A percentile compares a stretch with the other conserved stretches of the same genome.
Conservation (phyloP, 2,329 filamentous ascomycete genomes). For the Penicillium sp. region DNA sequence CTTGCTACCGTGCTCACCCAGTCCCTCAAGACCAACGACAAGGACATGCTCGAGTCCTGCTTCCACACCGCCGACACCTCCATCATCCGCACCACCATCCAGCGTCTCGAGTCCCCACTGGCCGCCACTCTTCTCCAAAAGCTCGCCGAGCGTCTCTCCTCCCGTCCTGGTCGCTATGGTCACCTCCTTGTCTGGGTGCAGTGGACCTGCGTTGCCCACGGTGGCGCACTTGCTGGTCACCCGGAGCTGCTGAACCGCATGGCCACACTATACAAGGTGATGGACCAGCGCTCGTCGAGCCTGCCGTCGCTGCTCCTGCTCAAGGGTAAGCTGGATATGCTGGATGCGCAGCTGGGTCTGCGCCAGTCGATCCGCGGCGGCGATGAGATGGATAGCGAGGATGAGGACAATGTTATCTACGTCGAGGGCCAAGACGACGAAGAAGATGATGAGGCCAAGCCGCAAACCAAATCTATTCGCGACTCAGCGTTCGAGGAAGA, state of each 20-base stretch:
- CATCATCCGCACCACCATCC: conserved; percentile 85
- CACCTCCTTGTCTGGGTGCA: conserved; percentile 94
- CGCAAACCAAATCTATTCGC: conserved; percentile 43
- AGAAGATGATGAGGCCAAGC: conserved; percentile 45
- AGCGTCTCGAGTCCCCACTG: conserved; percentile 82
- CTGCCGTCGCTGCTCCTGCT: conserved; percentile 81
- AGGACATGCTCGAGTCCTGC: conserved; percentile 86
- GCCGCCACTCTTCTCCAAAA: conserved; percentile 78
- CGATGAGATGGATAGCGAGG: conserved; percentile 52
- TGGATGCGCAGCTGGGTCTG: conserved; percentile 85
- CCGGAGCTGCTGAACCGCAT: conserved; percentile 80
- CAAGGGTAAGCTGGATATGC: conserved; percentile 94
- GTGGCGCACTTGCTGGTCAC: conserved; percentile 84
- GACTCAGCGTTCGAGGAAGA: conserved; percentile 40
- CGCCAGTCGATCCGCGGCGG: conserved; percentile 68
- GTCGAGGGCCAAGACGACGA: conserved; percentile 78
- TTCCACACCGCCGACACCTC: conserved; percentile 76
- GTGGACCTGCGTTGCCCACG: conserved; percentile 90
- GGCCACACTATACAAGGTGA: conserved; percentile 77
- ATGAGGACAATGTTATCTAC: conserved; percentile 77
- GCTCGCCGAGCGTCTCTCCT: conserved; percentile 83
- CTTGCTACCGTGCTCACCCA: conserved; percentile 92
- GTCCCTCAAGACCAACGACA: conserved; percentile 89
- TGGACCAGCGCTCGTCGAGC: conserved; percentile 82
- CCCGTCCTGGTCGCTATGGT: conserved; percentile 84